Percentiles rank a stretch among this genome's conserved stretches.
Conservation (phyloP, 192 early-diverging fungal species). For the Entrophospora sp. region DNA sequence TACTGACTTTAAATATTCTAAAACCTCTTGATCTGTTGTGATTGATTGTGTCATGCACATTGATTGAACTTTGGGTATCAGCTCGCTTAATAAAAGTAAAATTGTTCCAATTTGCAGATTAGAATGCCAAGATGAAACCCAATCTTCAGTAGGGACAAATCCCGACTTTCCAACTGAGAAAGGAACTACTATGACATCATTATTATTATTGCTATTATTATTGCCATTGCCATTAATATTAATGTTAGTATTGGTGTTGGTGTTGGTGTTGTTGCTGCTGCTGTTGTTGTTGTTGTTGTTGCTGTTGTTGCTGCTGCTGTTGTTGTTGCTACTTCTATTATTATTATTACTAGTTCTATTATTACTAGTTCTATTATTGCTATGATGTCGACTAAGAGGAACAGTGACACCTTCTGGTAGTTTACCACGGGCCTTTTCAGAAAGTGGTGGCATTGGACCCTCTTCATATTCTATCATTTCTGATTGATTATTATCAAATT, state of each 20-base stretch:
- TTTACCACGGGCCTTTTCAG: conserved; percentile 72
- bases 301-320: too few relatives aligned
- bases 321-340: too few relatives aligned
- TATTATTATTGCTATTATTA: too few relatives aligned
- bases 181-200: conserved; percentile 22
- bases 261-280: too few relatives aligned
- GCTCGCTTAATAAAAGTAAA: conserved; percentile 50
- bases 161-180: conserved; percentile 38
- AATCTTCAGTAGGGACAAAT: conserved; percentile 61
- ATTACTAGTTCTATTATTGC: conserved; percentile 13
- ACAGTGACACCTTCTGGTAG: conserved; percentile 36
- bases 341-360: too few relatives aligned
- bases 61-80: conserved; percentile 62
- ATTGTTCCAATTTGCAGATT: conserved; percentile 65
- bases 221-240: too few relatives aligned
- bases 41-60: conserved; percentile 47
- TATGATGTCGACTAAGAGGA: not conserved
- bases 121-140: conserved; percentile 58
- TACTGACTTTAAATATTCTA: conserved; percentile 40
- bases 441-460: conserved; percentile 36
- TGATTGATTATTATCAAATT: not conserved
- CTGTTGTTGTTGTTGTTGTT: too few relatives aligned
- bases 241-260: too few relatives aligned
- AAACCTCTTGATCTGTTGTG: conserved; percentile 51
- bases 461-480: conserved; percentile 8